Base-by-base conservation (phyloP, 495 filamentous ascomycete species). In the Polyplosphaeria fusca region DNA sequence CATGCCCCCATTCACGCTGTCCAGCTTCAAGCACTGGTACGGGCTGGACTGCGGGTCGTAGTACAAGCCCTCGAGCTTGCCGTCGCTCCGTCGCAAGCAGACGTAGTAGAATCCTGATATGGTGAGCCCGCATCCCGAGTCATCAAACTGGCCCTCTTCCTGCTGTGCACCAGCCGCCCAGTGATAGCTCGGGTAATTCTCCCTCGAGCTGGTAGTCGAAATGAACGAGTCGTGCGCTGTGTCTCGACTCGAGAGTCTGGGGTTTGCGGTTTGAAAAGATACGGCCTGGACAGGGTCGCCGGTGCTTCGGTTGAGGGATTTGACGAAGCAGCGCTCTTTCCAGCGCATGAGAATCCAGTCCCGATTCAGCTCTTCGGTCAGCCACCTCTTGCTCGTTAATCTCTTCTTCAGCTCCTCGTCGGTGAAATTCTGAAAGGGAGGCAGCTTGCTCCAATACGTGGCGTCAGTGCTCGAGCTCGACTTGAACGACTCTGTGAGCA, bases 81-180 rank as follows among this genome's bases (percentile, higher is more conserved):
- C 86, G 61, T 79, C 77, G 27, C 75, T 73, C 37, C 86, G 74
- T 45, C 76, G 70, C 51, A 89, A 67, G 44, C 82, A 83, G 20
- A 88, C 78, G 67, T 87, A 89, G 64, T 89, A 89, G 68, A 89
- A 89, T 3, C 86, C 86, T 46, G 77, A 82, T 47, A 89, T 89
- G 5, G 86, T 89, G 18, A 89, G 77, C 35, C 82, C 80, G 63
- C 70, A 70, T n/a, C 55, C 52, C 5, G 52, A 56, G n/a, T 57
- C 59, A 23, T 62, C 58, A 25, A 61, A 62, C 19, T 42, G 39
- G 5, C 5, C 5, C 18, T 12, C 19, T 11, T 7, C 9, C 18
- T 20, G 19, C 5, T 7, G 39, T 18, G 5, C 5, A 5, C 5
- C 11, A 19, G 5, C 39, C 9, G 9, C 5, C 11, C 39, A 20